Conservation (phyloP, 371 early-diverging fungal species). For the Lichtheimia ornata region DNA sequence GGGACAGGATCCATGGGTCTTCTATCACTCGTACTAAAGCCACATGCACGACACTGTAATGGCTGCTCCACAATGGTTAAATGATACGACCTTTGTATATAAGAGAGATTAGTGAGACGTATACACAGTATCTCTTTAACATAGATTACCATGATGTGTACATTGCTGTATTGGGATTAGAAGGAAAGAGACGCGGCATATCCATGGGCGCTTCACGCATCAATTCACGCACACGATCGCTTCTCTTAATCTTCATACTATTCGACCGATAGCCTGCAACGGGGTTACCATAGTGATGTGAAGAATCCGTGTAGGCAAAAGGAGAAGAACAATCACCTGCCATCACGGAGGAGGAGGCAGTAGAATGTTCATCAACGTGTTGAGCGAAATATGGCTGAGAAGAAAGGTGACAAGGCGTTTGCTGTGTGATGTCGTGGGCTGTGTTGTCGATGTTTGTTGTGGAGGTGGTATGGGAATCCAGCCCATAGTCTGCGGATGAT, state of each 20-base stretch:
- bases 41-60: conserved; percentile 68
- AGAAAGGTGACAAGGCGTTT: too few species aligned
- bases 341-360: too few species aligned
- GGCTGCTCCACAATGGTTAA: conserved; percentile 55
- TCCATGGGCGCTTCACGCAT: conserved; percentile 2
- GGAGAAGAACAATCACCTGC: too few species aligned
- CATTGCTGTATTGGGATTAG: neutral
- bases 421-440: too few species aligned
- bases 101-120: too few species aligned
- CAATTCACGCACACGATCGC: conserved; percentile 12
- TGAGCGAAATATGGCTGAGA: too few species aligned
- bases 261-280: conserved; percentile 5
- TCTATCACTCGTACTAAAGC: conserved; percentile 65
- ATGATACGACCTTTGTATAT: neutral
- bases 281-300: neutral
- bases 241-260: conserved; percentile 12
- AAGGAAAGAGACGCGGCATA: conserved; percentile 6
- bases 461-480: too few species aligned
- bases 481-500: too few species aligned
- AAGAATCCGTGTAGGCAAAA: too few species aligned
- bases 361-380: too few species aligned
- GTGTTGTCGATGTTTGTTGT: too few species aligned
- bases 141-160: neutral
- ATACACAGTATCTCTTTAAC: too few species aligned
- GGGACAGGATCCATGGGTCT: conserved; percentile 79